Percentiles rank a stretch among this genome's conserved stretches.
These are phyloP conservation scores for Setaria viridis DNA, from an alignment of 202 grass and related monocot species.

Conservation along the genomic window DNA sequence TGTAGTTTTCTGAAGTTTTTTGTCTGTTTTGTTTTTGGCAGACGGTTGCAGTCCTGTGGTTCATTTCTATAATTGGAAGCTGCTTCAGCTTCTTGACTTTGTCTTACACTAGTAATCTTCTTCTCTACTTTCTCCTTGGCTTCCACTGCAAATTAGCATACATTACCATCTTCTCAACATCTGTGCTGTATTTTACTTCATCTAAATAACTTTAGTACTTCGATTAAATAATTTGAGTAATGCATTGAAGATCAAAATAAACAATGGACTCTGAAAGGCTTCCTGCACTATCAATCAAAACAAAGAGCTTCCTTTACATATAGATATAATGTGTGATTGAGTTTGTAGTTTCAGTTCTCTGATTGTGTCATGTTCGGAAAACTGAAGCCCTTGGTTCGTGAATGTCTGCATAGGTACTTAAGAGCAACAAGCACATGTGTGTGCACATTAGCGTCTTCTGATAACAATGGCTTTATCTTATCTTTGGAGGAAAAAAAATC, in stretches of 20 bases:
- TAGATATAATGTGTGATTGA: neutral
- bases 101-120: constrained; percentile 66
- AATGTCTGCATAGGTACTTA: neutral
- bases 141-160: neutral
- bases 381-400: neutral
- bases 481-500: neutral
- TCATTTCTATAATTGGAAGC: constrained; percentile 73
- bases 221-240: neutral
- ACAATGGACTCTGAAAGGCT: neutral
- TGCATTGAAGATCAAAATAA: neutral
- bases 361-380: neutral
- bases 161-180: neutral
- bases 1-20: neutral
- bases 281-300: neutral
- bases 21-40: constrained; percentile 47
- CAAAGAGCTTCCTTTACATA: neutral
- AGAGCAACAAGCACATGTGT: neutral
- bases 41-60: constrained; percentile 68
- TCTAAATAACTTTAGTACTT: neutral
- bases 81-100: constrained; percentile 93
- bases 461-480: neutral
- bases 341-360: neutral
- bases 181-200: neutral
- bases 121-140: neutral
- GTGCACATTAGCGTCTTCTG: neutral